phyloP scores from a whole-genome alignment of 495 filamentous ascomycete species.

The Aspergillus leporis region DNA sequence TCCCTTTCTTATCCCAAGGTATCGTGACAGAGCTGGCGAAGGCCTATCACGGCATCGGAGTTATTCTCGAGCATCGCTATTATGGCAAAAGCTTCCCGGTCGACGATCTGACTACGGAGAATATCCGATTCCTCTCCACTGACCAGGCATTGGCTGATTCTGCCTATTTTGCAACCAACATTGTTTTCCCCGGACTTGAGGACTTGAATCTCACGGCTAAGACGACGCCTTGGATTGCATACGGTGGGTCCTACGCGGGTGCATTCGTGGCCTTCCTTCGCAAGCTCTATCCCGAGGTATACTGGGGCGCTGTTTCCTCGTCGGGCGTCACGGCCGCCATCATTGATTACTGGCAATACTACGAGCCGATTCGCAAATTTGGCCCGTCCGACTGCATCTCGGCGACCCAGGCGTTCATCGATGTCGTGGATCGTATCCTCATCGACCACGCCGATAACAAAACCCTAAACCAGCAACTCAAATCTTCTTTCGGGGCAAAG shows the following conservation, averaged over 20 bases:
- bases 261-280: conserved; percentile 71
- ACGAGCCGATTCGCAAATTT: conserved; percentile 62
- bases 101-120: conserved; percentile 59
- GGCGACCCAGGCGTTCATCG: conserved; percentile 55
- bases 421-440: conserved; percentile 68
- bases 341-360: conserved; percentile 72
- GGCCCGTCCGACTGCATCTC: conserved; percentile 55
- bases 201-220: conserved; percentile 57
- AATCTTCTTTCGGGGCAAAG: conserved; percentile 58
- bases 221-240: conserved; percentile 64
- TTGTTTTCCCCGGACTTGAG: conserved; percentile 66
- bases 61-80: conserved; percentile 76
- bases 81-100: conserved; percentile 65
- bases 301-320: conserved; percentile 68
- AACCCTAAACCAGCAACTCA: conserved; percentile 51
- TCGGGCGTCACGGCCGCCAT: conserved; percentile 72
- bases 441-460: conserved; percentile 46
- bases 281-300: conserved; percentile 66
- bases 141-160: conserved; percentile 73
- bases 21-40: conserved; percentile 62
- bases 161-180: conserved; percentile 68
- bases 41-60: conserved; percentile 66
- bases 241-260: conserved; percentile 75
- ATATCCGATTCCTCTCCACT: conserved; percentile 71
- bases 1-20: conserved; percentile 69